Evolutionary conservation across 345 rosid species (phyloP).

Genomic region (Boechera stricta): DNA sequence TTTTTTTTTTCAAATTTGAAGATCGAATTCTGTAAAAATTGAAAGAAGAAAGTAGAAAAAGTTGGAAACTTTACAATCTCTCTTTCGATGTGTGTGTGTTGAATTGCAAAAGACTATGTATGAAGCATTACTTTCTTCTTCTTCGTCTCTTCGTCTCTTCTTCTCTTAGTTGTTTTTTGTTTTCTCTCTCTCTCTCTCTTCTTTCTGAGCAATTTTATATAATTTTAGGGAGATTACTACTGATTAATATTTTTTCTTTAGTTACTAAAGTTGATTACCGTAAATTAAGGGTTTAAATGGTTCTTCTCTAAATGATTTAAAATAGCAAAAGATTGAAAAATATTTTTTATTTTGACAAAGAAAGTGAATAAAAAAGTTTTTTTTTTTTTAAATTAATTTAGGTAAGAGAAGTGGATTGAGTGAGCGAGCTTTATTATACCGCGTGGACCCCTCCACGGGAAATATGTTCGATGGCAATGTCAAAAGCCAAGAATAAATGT

Average conservation of each 20-base stretch:
- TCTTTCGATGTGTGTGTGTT: constrained; percentile 24
- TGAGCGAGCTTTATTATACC: constrained; percentile 41
- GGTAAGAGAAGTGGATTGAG: constrained; percentile 10
- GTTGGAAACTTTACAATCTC: constrained; percentile 18
- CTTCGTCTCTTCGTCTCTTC: constrained; percentile 1
- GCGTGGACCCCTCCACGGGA: constrained; percentile 48
- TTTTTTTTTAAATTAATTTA: too few species aligned
- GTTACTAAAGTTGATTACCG: constrained; percentile 40
- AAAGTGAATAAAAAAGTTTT: too few species aligned
- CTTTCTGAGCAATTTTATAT: not conserved
- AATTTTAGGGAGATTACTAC: constrained; percentile 1
- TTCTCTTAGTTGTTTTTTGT: constrained; percentile 8
- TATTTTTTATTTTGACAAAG: too few species aligned
- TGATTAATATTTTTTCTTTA: not conserved
- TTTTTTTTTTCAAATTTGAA: constrained; percentile 1
- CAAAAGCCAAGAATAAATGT: constrained; percentile 48
- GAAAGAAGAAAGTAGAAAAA: constrained; percentile 7
- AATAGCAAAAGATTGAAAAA: too few species aligned
- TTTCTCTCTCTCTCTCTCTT: constrained; percentile 5
- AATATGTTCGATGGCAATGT: constrained; percentile 42
- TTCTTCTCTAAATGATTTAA: not conserved
- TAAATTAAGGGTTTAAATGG: constrained; percentile 33
- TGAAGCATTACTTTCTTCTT: constrained; percentile 25
- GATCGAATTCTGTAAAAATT: constrained; percentile 25
- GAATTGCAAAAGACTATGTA: constrained; percentile 20